Conservation (phyloP, 306 rosid species). For the Trifolium fragiferum region DNA sequence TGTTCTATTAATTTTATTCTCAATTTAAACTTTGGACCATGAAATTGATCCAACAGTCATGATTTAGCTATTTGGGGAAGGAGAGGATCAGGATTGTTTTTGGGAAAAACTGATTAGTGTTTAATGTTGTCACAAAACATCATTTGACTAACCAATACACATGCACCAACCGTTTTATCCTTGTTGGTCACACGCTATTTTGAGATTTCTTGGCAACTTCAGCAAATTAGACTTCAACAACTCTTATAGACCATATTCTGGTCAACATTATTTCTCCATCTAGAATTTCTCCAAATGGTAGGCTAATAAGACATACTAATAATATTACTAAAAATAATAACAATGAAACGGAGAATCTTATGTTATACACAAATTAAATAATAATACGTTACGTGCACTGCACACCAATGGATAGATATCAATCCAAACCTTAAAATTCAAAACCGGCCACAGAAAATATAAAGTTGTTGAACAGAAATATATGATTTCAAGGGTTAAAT, state of each 20-base stretch:
- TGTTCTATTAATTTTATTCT: no score
- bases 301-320: neutral
- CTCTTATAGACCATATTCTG: slow-evolving; percentile 9
- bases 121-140: neutral
- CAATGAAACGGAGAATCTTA: slow-evolving; percentile 19
- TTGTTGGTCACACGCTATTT: slow-evolving; percentile 5
- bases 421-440: slow-evolving; percentile 7
- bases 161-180: slow-evolving; percentile 5
- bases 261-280: neutral
- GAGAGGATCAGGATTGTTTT: no score
- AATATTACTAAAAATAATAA: no score
- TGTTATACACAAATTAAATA: slow-evolving; percentile 15
- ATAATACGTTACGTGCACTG: neutral
- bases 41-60: no score
- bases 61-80: no score
- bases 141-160: neutral
- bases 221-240: neutral
- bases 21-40: no score
- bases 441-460: no score
- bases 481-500: slow-evolving; percentile 44
- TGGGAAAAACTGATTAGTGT: neutral
- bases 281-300: neutral
- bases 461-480: slow-evolving; percentile 1
- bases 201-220: slow-evolving; percentile 21
- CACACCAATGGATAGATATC: slow-evolving; percentile 3